A percentile compares a stretch with the other conserved stretches of the same genome.
These are phyloP conservation scores for Ogataea polymorpha DNA, from an alignment of 805 yeast genomes.

Conservation along the genomic window DNA sequence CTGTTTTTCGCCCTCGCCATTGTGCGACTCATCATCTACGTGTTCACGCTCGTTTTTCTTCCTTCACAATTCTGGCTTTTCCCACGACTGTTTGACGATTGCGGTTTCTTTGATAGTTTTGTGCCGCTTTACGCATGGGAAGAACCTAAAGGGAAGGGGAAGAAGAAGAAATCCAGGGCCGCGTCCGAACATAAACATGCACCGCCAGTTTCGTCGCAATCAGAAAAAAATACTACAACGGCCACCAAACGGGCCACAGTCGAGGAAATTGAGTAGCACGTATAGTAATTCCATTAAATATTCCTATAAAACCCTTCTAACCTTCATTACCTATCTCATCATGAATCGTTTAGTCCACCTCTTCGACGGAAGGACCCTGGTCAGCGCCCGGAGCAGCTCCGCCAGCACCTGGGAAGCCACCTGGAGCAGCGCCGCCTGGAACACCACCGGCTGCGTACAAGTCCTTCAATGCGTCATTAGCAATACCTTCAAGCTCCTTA, in stretches of 20 bases:
- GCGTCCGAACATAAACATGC: background rate
- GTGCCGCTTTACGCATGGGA: conserved; percentile 85
- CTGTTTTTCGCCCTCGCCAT: conserved; percentile 76
- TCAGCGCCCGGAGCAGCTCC: conserved; percentile 35
- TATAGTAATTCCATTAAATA: conserved; percentile 1
- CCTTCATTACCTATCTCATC: background rate
- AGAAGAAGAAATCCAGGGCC: conserved; percentile 10
- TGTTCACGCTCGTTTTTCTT: conserved; percentile 52
- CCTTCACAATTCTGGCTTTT: conserved; percentile 90
- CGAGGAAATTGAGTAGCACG: conserved; percentile 22
- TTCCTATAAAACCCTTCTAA: conserved; percentile 5
- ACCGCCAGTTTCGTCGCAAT: conserved; percentile 2
- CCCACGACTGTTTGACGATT: conserved; percentile 94
- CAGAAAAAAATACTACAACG: conserved; percentile 11
- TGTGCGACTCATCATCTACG: conserved; percentile 68
- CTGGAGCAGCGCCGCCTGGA: conserved; percentile 62
- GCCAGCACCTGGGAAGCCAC: conserved; percentile 39
- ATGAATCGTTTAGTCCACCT: conserved; percentile 58
- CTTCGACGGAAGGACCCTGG: conserved; percentile 73
- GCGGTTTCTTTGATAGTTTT: conserved; percentile 90
- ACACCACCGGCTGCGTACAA: conserved; percentile 94
- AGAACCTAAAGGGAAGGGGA: conserved; percentile 29
- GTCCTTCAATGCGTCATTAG: conserved; percentile 95
- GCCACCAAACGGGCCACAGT: conserved; percentile 26
- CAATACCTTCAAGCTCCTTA: conserved; percentile 92